These are phyloP conservation scores for Camellia sinensis DNA, from an alignment of 148 eudicot genomes.

Conservation along the genomic window DNA sequence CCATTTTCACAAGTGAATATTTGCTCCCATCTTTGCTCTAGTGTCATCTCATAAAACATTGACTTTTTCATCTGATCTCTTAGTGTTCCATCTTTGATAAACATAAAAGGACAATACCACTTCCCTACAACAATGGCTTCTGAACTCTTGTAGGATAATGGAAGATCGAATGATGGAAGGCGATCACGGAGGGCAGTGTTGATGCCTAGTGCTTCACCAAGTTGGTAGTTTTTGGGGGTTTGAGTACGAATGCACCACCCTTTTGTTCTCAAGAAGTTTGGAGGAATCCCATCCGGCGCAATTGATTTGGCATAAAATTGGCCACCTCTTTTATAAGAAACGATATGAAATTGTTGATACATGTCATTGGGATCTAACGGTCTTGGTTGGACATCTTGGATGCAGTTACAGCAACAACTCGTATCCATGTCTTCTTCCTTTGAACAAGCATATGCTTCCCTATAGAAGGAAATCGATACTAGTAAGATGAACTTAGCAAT, in stretches of 20 bases:
- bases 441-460: no score
- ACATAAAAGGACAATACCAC: slow-evolving; percentile 72
- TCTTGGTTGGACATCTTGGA: no score
- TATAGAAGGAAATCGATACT: no score
- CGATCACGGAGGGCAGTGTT: no score
- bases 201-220: slow-evolving; percentile 37
- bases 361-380: slow-evolving; percentile 21
- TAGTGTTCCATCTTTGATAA: slow-evolving; percentile 47
- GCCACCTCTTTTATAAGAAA: slow-evolving; percentile 7
- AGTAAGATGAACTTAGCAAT: no score
- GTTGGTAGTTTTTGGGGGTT: slow-evolving; percentile 29
- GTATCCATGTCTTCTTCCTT: no score
- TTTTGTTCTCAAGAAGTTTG: slow-evolving; percentile 31
- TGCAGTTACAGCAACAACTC: no score
- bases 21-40: no score
- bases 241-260: slow-evolving; percentile 39
- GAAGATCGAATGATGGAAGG: not conserved
- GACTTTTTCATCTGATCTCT: slow-evolving; percentile 37
- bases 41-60: no score
- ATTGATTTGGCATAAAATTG: slow-evolving; percentile 27
- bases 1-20: no score
- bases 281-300: no score
- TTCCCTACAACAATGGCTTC: slow-evolving; percentile 51
- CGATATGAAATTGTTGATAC: slow-evolving; percentile 63
- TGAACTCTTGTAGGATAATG: slow-evolving; percentile 27